phyloP scores from a whole-genome alignment of 2,329 filamentous ascomycete species.

The Canariomyces notabilis region DNA sequence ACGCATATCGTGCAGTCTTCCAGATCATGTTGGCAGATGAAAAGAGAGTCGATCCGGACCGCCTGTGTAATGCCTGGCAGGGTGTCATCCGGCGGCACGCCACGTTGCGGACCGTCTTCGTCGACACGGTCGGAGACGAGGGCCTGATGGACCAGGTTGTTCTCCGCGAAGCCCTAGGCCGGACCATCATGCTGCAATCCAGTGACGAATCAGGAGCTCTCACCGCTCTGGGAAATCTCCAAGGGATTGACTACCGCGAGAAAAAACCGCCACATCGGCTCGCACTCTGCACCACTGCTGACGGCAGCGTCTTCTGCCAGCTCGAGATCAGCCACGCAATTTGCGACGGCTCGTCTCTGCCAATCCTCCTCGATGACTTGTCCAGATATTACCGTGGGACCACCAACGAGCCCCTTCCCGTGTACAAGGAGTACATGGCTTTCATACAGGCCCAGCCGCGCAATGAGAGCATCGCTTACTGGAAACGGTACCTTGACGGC shows the following conservation, averaged over 20 bases:
- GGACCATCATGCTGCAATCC: slow-evolving; percentile 8
- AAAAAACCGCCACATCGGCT: slow-evolving; percentile 21
- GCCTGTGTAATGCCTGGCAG: slow-evolving; percentile 23
- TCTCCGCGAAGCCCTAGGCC: slow-evolving; percentile 15
- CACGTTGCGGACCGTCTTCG: slow-evolving; percentile 31
- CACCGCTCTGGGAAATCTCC: slow-evolving; percentile 1
- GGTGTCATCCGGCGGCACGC: slow-evolving; percentile 28
- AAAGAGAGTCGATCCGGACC: slow-evolving; percentile 7
- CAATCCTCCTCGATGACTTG: slow-evolving; percentile 31
- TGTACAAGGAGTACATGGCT: slow-evolving; percentile 20
- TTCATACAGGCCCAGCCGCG: slow-evolving; percentile 20
- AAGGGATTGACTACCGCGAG: slow-evolving; percentile 17
- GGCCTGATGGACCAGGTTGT: slow-evolving; percentile 31
- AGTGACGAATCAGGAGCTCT: slow-evolving; percentile 9
- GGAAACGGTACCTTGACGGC: slow-evolving; percentile 25
- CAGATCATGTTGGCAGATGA: slow-evolving; percentile 8
- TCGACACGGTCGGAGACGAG: slow-evolving; percentile 26
- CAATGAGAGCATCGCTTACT: slow-evolving; percentile 25
- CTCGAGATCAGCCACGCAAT: slow-evolving; percentile 43
- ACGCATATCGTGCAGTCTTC: slow-evolving; percentile 23
- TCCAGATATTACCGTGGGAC: slow-evolving; percentile 23
- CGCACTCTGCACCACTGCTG: slow-evolving; percentile 11
- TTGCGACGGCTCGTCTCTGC: slow-evolving; percentile 46
- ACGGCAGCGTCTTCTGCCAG: slow-evolving; percentile 20
- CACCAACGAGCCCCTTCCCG: slow-evolving; percentile 10